Percentiles rank a stretch among this genome's conserved stretches.
These are phyloP conservation scores for Hygrocybe coccinea DNA, from an alignment of 768 basidiomycete genomes.

Conservation along the genomic window DNA sequence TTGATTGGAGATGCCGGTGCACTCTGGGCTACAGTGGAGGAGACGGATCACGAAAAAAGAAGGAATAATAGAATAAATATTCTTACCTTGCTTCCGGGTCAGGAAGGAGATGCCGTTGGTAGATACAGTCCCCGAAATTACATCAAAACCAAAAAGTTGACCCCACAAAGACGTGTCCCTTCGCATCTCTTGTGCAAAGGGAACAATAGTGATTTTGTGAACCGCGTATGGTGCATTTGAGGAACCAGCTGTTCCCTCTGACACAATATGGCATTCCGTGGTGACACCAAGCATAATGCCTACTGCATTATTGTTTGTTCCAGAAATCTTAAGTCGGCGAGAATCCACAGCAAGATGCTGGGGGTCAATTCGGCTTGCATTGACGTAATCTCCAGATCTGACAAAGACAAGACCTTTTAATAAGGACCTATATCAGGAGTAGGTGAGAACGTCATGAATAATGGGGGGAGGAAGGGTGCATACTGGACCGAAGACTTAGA, in stretches of 20 bases:
- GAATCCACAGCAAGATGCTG: neutral
- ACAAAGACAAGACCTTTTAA: constrained; percentile 2
- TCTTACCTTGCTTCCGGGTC: neutral
- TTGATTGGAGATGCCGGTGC: too few relatives aligned
- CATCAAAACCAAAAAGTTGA: neutral
- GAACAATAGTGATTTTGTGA: constrained; percentile 4
- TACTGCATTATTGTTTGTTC: neutral
- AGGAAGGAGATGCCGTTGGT: neutral
- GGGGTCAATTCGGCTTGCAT: constrained; percentile 4
- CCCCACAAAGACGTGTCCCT: constrained; percentile 8
- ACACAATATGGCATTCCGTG: constrained; percentile 2
- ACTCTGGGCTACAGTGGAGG: too few relatives aligned
- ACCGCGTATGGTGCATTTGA: neutral
- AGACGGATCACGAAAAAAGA: neutral
- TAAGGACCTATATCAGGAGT: neutral
- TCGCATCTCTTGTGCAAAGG: constrained; percentile 8
- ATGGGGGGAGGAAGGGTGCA: neutral
- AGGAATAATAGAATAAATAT: neutral
- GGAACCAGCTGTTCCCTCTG: neutral
- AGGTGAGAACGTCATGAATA: neutral
- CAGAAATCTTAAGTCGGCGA: neutral
- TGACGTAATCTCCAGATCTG: neutral
- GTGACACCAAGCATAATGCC: constrained; percentile 9
- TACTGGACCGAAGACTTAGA: neutral
- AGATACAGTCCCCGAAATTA: neutral